Evolutionary conservation across 1,284 basidiomycete genomes (phyloP), one percentile per base, ranked within the genome.

Genomic region (Malassezia obtusa): DNA sequence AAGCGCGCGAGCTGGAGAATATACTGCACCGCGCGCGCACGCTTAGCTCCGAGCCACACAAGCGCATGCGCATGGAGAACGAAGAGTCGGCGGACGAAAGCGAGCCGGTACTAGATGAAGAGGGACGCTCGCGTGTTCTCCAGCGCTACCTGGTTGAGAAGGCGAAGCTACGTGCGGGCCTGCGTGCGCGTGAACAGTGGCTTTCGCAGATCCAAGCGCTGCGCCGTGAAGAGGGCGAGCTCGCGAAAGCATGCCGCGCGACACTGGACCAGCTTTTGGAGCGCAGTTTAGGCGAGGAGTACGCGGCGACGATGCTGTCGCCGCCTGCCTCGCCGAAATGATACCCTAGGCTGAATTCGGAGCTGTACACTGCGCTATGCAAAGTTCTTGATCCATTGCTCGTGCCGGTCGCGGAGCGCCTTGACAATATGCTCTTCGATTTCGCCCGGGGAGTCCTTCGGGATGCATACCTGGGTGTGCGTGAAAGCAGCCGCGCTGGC

Each of bases 401-500:
- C 75, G 75, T 98, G 92, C 62, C 86, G 78, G 59, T 75, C 77
- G 4, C 86, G 80, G 47, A 96, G 77, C 69, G 87, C 85, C 1
- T 68, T 73, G 1, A 96, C 79, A 58, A 98, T 95, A 54, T 89
- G 83, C 71, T 92, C 86, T 73, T 98, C 92, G 46, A 96, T 92
- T 77, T 96, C 74, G 31, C 58, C 57, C 12, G 28, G 45, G 17
- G 24, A 14, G 9, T 39, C 39, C 12, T 33, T 39, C 2, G 49
- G 43, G 37, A 92, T 82, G 22, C 80, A 79, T 15, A 91, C 75
- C 88, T 88, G 91, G 0, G 78, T 80, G 66, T 87, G 84, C 11
- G 75, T 68, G 22, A n/a, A 39, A 14, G 22, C 17, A 21, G 32
- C 52, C 54, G 38, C 46, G 57, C 17, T 30, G 19, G 26, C 44